Evolutionary conservation across 257 asterid genomes (phyloP).

Genomic region (Gentiana macrophylla): DNA sequence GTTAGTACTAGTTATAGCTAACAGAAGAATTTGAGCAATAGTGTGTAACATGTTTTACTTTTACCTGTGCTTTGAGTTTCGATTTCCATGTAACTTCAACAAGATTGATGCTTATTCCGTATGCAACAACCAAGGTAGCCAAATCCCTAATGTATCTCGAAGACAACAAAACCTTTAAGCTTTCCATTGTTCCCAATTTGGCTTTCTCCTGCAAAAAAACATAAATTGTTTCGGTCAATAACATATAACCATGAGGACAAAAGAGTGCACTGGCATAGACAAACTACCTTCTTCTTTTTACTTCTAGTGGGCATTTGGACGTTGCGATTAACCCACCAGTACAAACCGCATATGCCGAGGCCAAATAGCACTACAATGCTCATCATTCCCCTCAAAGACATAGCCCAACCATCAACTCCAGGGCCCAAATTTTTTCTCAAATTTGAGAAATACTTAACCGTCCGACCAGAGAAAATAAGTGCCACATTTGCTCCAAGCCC

Average conservation of each 20-base stretch:
- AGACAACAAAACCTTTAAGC: slow-evolving; percentile 84
- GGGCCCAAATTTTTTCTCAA: slow-evolving; percentile 75
- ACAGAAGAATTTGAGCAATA: slow-evolving; percentile 1
- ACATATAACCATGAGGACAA: not conserved
- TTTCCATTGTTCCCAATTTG: slow-evolving; percentile 94
- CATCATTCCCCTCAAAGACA: slow-evolving; percentile 93
- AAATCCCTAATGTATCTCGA: slow-evolving; percentile 83
- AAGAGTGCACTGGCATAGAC: not conserved
- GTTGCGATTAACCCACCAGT: slow-evolving; percentile 92
- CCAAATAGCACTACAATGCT: slow-evolving; percentile 89
- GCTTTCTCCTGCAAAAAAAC: slow-evolving; percentile 61
- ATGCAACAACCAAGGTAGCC: slow-evolving; percentile 93
- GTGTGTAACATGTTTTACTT: not conserved
- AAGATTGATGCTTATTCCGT: slow-evolving; percentile 93
- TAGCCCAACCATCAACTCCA: slow-evolving; percentile 98
- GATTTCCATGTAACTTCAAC: slow-evolving; percentile 99
- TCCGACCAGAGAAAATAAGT: slow-evolving; percentile 90
- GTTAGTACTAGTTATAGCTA: not conserved
- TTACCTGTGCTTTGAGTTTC: slow-evolving; percentile 99
- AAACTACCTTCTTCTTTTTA: slow-evolving; percentile 79
- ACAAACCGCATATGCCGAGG: slow-evolving; percentile 52
- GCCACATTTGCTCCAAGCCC: slow-evolving; percentile 99
- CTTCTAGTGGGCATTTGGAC: slow-evolving; percentile 78
- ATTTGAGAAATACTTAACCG: slow-evolving; percentile 93
- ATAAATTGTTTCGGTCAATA: slow-evolving; percentile 1